Base-by-base conservation (phyloP, 768 basidiomycete species). In the Fibroporia radiculosa region DNA sequence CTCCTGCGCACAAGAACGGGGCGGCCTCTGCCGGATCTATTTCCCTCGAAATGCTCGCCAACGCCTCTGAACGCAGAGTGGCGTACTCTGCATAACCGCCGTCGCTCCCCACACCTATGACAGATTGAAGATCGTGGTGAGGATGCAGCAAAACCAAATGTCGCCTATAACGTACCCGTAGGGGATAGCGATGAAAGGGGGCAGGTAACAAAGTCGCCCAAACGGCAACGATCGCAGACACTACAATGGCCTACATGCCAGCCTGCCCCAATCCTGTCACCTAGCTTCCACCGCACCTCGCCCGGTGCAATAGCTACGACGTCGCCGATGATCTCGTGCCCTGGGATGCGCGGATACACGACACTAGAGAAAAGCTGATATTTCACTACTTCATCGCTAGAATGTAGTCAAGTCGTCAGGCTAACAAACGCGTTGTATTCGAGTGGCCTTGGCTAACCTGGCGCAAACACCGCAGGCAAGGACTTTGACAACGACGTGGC, bases 1-100 rank as follows among this genome's bases (percentile, higher is more conserved):
- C 60, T 16, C 63, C 67, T 11, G 63, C 65, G 37, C 65, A 68
- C 11, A 65, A 50, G 2, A 67, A 50, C 1, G 58, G 56, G 5
- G 58, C 63, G 1, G 53, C 53, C 49, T 62, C 58, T 19, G 60
- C 55, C 14, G 55, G 56, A 40, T 52, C 52, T 20, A 59, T 48
- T 20, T 55, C 49, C 20, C 56, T 51, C 19, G 61, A 57, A 20
- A 62, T 50, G 20, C 39, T 34, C 12, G 57, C 48, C 25, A 62
- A 43, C 3, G 59, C 58, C 32, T 56, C 57, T 11, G 54, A 53
- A 14, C 56, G 34, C 3, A 60, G 32, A 1, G 58, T 52, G 34
- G 51, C 54, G 39, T 60, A 62, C 41, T 62, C 61, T 4, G 59
- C 61, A 25, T 57, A 57, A 5, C 61, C 61, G 1, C 61, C 61